Evolutionary conservation across 2,329 filamentous ascomycete species (phyloP).

Genomic region (Arthrobotrys pseudoclavata): DNA sequence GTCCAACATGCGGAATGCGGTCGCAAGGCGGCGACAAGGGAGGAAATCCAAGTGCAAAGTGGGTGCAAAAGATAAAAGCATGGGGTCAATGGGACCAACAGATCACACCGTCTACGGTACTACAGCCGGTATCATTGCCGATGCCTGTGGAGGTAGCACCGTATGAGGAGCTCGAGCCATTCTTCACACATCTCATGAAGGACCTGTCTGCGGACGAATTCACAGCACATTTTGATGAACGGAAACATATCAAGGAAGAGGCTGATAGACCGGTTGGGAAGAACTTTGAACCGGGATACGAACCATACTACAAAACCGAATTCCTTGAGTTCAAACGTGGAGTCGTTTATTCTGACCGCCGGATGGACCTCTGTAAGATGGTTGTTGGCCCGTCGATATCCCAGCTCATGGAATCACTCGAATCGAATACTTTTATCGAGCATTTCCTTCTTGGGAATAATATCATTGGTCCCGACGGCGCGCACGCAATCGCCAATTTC

Average conservation of each 20-base stretch:
- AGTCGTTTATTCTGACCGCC: conserved; percentile 70
- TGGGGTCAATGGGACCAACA: conserved; percentile 66
- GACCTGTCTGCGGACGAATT: conserved; percentile 61
- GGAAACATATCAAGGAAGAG: conserved; percentile 36
- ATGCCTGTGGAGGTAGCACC: conserved; percentile 66
- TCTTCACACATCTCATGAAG: conserved; percentile 65
- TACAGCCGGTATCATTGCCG: conserved; percentile 65
- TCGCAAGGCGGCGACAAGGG: conserved; percentile 15
- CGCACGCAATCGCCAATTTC: conserved; percentile 68
- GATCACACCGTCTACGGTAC: conserved; percentile 64
- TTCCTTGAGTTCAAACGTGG: conserved; percentile 66
- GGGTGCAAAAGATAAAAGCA: conserved; percentile 51
- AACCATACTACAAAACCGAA: conserved; percentile 65
- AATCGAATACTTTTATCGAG: conserved; percentile 68
- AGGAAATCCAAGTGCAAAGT: conserved; percentile 15
- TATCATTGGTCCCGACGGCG: conserved; percentile 70
- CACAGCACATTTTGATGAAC: conserved; percentile 59
- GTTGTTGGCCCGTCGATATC: conserved; percentile 71
- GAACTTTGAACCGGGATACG: conserved; percentile 59
- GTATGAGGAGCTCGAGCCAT: conserved; percentile 64
- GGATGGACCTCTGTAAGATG: conserved; percentile 73
- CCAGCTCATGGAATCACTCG: conserved; percentile 70
- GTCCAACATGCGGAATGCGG: conserved; percentile 42
- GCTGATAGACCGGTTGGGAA: conserved; percentile 1
- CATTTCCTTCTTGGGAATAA: conserved; percentile 73